Conservation (phyloP, 495 filamentous ascomycete genomes). For the Chaetomidium leptoderma region DNA sequence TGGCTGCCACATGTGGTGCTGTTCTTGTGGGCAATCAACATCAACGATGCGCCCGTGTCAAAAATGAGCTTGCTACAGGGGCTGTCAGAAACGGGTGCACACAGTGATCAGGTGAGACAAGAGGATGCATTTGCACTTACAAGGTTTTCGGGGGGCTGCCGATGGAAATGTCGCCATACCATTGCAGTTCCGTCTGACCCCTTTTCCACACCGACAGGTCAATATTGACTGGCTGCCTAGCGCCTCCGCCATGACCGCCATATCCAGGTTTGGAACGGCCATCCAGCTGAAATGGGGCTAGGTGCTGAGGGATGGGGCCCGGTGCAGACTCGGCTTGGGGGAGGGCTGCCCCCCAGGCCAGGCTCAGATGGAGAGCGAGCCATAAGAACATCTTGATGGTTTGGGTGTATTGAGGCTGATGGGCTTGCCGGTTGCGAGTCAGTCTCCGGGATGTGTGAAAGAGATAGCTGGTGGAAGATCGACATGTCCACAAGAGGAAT, state of each 20-base stretch:
- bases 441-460: not conserved
- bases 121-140: constrained; percentile 9
- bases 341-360: not conserved
- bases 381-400: not conserved
- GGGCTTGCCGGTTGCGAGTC: not conserved
- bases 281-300: not conserved
- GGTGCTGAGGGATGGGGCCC: not conserved
- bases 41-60: constrained; percentile 25
- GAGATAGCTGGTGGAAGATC: too few relatives aligned
- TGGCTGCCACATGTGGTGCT: constrained; percentile 24
- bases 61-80: constrained; percentile 24
- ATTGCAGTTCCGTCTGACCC: constrained; percentile 20
- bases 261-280: not conserved
- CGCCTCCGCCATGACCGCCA: too few relatives aligned
- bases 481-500: not conserved
- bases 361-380: not conserved
- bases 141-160: constrained; percentile 27
- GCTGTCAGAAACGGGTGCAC: not conserved
- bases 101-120: not conserved
- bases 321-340: not conserved
- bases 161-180: constrained; percentile 25
- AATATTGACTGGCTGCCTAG: constrained; percentile 11
- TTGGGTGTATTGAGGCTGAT: not conserved
- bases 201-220: constrained; percentile 9
- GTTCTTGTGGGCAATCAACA: constrained; percentile 25